A percentile compares a stretch with the other conserved stretches of the same genome.
phyloP scores from a whole-genome alignment of 2,329 filamentous ascomycete genomes.

The Colletotrichum truncatum region DNA sequence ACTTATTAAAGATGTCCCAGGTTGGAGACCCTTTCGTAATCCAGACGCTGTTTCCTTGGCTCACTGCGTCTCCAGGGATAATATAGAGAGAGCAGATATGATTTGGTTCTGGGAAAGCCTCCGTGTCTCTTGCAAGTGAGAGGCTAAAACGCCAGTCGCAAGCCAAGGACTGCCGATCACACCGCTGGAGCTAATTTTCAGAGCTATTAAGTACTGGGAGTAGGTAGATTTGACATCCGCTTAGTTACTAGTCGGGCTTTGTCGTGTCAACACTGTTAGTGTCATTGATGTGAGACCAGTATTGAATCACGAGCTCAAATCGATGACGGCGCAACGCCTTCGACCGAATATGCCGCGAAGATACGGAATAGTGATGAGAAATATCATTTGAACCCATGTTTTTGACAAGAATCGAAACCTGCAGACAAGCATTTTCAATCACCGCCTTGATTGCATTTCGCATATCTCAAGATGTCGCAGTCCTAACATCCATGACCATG shows the following conservation, averaged over 20 bases:
- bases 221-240: background rate
- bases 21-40: too few species aligned
- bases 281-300: background rate
- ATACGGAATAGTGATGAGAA: background rate
- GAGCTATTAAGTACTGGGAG: background rate
- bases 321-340: background rate
- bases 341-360: background rate
- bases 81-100: constrained; percentile 8
- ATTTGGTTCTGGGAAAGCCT: background rate
- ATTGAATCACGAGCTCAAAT: background rate
- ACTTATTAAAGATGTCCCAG: constrained; percentile 21
- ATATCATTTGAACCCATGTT: background rate
- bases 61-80: background rate
- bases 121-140: background rate
- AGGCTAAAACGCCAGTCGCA: background rate
- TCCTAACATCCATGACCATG: background rate
- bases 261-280: background rate
- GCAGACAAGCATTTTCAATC: background rate
- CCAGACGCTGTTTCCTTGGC: background rate
- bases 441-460: background rate
- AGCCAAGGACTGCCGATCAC: background rate
- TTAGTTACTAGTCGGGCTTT: background rate
- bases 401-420: background rate
- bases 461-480: background rate
- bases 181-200: background rate